Conservation (phyloP, 148 eudicot genomes). For the Fagopyrum esculentum region DNA sequence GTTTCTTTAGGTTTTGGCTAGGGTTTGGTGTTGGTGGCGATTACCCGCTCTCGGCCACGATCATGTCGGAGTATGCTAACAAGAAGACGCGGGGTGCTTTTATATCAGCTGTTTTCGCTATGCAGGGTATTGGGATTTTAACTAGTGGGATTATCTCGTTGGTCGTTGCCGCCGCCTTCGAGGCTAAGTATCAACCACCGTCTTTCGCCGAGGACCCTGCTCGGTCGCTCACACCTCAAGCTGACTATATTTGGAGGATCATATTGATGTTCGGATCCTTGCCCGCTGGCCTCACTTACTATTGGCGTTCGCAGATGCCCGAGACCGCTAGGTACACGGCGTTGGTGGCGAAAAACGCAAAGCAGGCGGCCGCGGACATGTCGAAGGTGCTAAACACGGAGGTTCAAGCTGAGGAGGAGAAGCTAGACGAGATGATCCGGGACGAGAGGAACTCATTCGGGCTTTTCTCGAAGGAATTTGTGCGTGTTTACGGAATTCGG, state of each 20-base stretch:
- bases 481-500: conserved; percentile 56
- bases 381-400: conserved; percentile 47
- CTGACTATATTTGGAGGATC: conserved; percentile 68
- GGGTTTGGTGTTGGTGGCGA: conserved; percentile 62
- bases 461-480: conserved; percentile 38
- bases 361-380: conserved; percentile 40
- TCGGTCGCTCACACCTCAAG: conserved; percentile 25
- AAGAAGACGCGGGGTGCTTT: too few relatives aligned
- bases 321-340: conserved; percentile 70
- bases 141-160: conserved; percentile 45
- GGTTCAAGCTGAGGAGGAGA: neutral
- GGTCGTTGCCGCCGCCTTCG: conserved; percentile 31
- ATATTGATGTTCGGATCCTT: conserved; percentile 60
- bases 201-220: conserved; percentile 19
- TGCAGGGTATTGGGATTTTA: conserved; percentile 63
- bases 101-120: conserved; percentile 45
- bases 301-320: conserved; percentile 89
- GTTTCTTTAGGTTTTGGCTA: conserved; percentile 55
- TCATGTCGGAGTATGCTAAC: conserved; percentile 47
- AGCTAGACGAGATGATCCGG: neutral
- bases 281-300: conserved; percentile 50
- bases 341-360: conserved; percentile 14
- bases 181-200: conserved; percentile 30
- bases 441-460: conserved; percentile 23
- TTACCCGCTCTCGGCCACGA: conserved; percentile 52